These are phyloP conservation scores for Colletotrichum limetticola DNA, from an alignment of 2,329 filamentous ascomycete species.

Conservation along the genomic window DNA sequence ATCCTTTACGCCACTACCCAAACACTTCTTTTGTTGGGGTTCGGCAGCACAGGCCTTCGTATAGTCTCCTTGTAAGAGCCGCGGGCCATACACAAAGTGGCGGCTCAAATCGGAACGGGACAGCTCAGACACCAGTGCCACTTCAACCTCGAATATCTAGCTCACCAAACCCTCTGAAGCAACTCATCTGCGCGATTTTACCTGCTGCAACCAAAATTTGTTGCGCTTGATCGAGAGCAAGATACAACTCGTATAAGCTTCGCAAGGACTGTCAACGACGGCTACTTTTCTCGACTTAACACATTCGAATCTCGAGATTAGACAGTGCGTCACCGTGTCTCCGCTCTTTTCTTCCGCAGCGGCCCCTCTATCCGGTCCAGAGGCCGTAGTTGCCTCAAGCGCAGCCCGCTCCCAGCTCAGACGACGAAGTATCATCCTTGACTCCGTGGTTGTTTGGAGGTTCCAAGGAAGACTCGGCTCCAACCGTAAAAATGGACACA, in stretches of 20 bases:
- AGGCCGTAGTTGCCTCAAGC: slow-evolving; percentile 30
- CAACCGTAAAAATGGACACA: slow-evolving; percentile 41
- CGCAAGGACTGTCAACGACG: neutral
- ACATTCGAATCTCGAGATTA: neutral
- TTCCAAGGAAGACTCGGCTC: neutral
- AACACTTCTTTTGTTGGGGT: neutral
- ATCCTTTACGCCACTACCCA: neutral
- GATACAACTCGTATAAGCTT: neutral
- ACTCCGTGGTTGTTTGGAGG: neutral
- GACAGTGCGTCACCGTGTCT: slow-evolving; percentile 31
- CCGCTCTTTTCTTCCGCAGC: slow-evolving; percentile 32
- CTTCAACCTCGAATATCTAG: slow-evolving; percentile 6
- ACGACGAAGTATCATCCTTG: neutral
- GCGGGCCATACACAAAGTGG: slow-evolving; percentile 1
- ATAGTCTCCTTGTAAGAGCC: slow-evolving; percentile 19
- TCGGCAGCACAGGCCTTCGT: slow-evolving; percentile 24
- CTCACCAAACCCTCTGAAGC: slow-evolving; percentile 15
- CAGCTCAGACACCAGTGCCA: slow-evolving; percentile 28
- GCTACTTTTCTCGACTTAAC: neutral
- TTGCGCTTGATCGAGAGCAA: neutral
- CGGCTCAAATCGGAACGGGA: slow-evolving; percentile 35
- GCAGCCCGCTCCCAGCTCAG: slow-evolving; percentile 11
- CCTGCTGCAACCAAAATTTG: neutral
- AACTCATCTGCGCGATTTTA: slow-evolving; percentile 25
- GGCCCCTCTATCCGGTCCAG: slow-evolving; percentile 29